Evolutionary conservation across 352 stramenopile species (phyloP).

Genomic region (Pythium phragmiticola): DNA sequence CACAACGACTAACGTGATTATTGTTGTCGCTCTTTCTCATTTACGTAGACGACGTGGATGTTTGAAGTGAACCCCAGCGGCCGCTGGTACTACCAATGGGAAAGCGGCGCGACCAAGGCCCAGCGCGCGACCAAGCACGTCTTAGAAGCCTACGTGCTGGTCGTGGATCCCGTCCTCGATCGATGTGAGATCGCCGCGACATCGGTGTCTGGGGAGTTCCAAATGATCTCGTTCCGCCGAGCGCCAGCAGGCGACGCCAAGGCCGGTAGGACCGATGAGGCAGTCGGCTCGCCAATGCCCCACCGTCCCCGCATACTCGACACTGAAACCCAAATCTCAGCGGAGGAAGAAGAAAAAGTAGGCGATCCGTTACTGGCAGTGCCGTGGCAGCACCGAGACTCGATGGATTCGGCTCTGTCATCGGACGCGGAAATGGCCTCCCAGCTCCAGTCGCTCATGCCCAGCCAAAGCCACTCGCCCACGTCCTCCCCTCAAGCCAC

Average conservation of each 20-base stretch:
- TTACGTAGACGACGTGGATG: constrained; percentile 6
- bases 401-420: not conserved
- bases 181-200: constrained; percentile 1
- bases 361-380: too few relatives aligned
- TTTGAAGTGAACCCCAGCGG: constrained; percentile 53
- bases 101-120: constrained; percentile 54
- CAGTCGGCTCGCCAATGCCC: not conserved
- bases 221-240: constrained; percentile 19
- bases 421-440: not conserved
- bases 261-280: not conserved
- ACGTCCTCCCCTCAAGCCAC: not conserved
- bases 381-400: not conserved
- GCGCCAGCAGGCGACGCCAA: not conserved
- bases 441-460: not conserved
- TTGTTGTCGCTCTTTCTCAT: not conserved
- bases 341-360: too few relatives aligned
- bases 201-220: constrained; percentile 2
- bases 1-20: too few relatives aligned
- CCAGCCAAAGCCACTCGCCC: not conserved
- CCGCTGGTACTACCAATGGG: constrained; percentile 72
- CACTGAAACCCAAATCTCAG: not conserved
- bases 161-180: not conserved
- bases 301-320: not conserved
- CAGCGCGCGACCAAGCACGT: constrained; percentile 56
- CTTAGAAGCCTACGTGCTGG: constrained; percentile 24